Evolutionary conservation across 108 stramenopile genomes (phyloP), one percentile per base, ranked within the genome.

Genomic region (Chaetoceros tenuissimus): DNA sequence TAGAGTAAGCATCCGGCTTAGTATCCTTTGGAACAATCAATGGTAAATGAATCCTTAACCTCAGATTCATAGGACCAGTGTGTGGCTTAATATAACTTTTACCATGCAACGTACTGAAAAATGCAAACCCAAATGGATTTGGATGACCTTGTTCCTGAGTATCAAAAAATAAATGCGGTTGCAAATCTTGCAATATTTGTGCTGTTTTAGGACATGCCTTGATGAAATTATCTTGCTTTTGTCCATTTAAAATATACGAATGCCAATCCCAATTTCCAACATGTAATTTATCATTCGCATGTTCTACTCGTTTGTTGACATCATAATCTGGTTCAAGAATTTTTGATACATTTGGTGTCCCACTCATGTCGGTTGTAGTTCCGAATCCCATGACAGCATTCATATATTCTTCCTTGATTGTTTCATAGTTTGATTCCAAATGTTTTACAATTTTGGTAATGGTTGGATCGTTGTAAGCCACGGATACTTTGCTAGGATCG

Each of bases 41-140:
- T 1, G 94, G 94, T 24, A 97, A 66, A 79, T 99, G 98, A 31
- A 94, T 76, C 0, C 96, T 80, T 45, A 97, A 66, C 0, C 98
- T 74, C 44, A 98, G 74, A 62, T 99, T 99, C 82, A 89, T 96
- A 20, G 98, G 96, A 5, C 80, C 89, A 0, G 81, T 68, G 63
- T 99, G 98, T 13, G 94, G 60, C 40, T 68, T 62, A 57, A 99
- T 97, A 0, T 56, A 71, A 2, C 80, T 72, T 13, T 72, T 48
- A 0, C 65, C 69, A 53, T 81, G 71, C 43, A 94, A 56, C 2
- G 84, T 93, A 43, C 82, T 84, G 57, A 95, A 95, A 69, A 95
- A 95, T 48, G 67, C 72, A 68, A 87, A 95, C 19, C 85, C 82
- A 81, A 95, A 95, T 5, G 94, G 94, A 2, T 77, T 88, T 27